Percentiles rank a stretch among this genome's conserved stretches.
phyloP scores from a whole-genome alignment of 169 alveolate species.

The Eimeria praecox region DNA sequence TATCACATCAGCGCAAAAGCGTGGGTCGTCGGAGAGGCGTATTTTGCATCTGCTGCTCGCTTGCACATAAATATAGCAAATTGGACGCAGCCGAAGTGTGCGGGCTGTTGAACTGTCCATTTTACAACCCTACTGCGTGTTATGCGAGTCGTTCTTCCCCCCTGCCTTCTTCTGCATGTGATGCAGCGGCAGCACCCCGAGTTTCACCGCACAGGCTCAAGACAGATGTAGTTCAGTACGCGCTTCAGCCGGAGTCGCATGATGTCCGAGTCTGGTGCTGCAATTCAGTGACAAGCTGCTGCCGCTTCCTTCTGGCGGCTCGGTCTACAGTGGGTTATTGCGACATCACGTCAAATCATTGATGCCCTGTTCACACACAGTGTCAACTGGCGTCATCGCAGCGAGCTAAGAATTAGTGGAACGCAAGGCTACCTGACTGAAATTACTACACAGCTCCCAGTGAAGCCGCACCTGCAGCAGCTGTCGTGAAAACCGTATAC shows the following conservation, averaged over 20 bases:
- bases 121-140: background rate
- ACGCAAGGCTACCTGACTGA: background rate
- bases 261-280: slow-evolving; percentile 74
- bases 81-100: background rate
- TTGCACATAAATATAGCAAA: background rate
- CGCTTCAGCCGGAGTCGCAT: slow-evolving; percentile 57
- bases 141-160: background rate
- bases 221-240: slow-evolving; percentile 61
- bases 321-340: slow-evolving; percentile 45
- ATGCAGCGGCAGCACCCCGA: slow-evolving; percentile 11
- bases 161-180: background rate
- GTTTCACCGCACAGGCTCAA: slow-evolving; percentile 42
- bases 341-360: background rate
- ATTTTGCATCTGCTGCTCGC: background rate
- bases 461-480: background rate
- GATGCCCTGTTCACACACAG: background rate
- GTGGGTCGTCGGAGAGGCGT: background rate
- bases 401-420: background rate
- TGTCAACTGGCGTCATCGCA: background rate
- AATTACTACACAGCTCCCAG: background rate
- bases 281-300: slow-evolving; percentile 60
- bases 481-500: background rate
- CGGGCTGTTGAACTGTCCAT: background rate
- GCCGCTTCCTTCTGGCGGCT: slow-evolving; percentile 68
- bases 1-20: background rate